phyloP scores from a whole-genome alignment of 2,329 filamentous ascomycete species.

The Sporothrix mexicana region DNA sequence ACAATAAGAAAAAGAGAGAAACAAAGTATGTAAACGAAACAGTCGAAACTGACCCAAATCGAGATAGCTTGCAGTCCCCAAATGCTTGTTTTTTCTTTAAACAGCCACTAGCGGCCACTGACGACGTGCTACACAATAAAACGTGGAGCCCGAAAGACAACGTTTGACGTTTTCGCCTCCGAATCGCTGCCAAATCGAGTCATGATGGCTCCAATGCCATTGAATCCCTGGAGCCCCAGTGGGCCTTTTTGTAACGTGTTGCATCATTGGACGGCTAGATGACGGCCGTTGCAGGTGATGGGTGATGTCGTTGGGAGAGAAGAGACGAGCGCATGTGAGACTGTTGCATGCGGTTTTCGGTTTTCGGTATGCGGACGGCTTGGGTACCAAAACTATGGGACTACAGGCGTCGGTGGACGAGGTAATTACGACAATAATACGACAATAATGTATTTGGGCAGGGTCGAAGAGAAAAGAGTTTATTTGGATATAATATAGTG shows the following conservation, averaged over 20 bases:
- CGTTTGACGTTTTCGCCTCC: constrained; percentile 14
- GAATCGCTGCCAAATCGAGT: neutral
- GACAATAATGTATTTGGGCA: neutral
- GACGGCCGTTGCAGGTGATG: constrained; percentile 21
- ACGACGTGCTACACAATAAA: neutral
- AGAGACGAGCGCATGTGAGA: neutral
- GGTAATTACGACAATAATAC: neutral
- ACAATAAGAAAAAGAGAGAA: neutral
- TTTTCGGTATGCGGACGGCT: neutral
- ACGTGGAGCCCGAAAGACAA: neutral
- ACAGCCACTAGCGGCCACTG: neutral
- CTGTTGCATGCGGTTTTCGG: neutral
- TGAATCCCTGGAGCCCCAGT: neutral
- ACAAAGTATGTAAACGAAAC: too few relatives aligned
- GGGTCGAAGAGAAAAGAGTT: constrained; percentile 16
- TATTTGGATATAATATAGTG: constrained; percentile 26
- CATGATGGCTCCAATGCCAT: constrained; percentile 3
- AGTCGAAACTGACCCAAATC: too few relatives aligned
- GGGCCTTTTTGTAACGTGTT: neutral
- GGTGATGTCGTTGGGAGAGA: neutral
- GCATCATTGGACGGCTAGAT: neutral
- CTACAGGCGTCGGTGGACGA: neutral
- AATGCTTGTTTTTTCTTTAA: neutral
- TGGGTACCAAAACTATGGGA: neutral
- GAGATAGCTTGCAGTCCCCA: too few relatives aligned